These are phyloP conservation scores for Termitomyces eurrhizus DNA, from an alignment of 768 basidiomycete genomes.

Conservation along the genomic window DNA sequence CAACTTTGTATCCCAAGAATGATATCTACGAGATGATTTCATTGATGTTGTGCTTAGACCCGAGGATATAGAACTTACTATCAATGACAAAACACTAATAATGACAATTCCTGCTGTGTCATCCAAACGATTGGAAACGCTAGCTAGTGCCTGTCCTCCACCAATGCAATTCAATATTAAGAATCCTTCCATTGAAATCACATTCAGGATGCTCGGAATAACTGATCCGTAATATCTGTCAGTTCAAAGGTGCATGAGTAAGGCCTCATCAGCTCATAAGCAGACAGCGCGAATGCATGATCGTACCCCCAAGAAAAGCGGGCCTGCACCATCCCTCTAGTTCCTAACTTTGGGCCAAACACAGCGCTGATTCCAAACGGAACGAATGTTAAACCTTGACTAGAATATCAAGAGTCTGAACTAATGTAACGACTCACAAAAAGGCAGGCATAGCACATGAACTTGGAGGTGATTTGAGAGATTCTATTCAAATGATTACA, in stretches of 20 bases:
- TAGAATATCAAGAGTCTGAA: background rate
- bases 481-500: background rate
- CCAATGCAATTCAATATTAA: constrained; percentile 64
- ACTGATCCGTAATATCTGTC: constrained; percentile 53
- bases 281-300: constrained; percentile 3
- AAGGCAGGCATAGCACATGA: constrained; percentile 54
- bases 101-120: constrained; percentile 38
- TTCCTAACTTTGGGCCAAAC: constrained; percentile 78
- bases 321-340: constrained; percentile 75
- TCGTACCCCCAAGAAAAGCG: constrained; percentile 28
- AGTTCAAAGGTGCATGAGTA: background rate
- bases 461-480: constrained; percentile 13
- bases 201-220: constrained; percentile 51
- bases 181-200: constrained; percentile 59
- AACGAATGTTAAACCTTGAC: background rate
- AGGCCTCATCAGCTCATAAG: background rate
- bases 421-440: constrained; percentile 36
- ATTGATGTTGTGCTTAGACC: background rate
- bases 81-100: constrained; percentile 32
- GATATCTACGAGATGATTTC: constrained; percentile 30
- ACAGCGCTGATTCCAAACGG: constrained; percentile 33
- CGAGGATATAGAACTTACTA: constrained; percentile 22
- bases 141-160: constrained; percentile 63
- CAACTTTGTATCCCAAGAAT: constrained; percentile 61
- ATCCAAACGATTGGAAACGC: constrained; percentile 39